Base-by-base conservation (phyloP, 2,329 filamentous ascomycete species). In the Fusarium sacchari region DNA sequence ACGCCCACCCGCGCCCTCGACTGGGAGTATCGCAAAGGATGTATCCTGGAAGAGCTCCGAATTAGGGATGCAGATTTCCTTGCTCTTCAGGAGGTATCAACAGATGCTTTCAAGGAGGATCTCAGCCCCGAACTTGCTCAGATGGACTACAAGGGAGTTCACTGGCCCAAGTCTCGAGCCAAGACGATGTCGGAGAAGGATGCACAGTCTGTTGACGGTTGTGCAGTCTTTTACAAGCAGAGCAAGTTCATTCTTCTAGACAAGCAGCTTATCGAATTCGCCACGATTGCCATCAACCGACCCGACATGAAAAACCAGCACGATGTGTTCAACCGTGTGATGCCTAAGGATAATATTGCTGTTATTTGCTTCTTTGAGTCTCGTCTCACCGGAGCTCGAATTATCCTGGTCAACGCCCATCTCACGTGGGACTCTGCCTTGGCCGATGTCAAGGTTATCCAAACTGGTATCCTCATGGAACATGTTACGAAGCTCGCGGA, bases 321-420 rank as follows among this genome's bases (percentile, higher is more conserved):
- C 80, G 96, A 99, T 79, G 96, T 98, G 64, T 98, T 97, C 88
- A 99, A 99, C 82, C 93, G 96, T 34, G 93, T 99, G 69, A 98
- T 98, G 96, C 95, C 96, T 69, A 94, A 96, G 84, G 96, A 99
- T 86, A 96, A 98, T 81, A 97, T 99, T 82, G 96, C 93, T 22
- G 92, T 97, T 53, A 90, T 97, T 53, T 91, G 93, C 63, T 97
- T 98, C 85, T 90, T 99, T 71, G 96, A 99, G 83, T 98, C 97
- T 78, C 91, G 96, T 42, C 86, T 90, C 69, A 98, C 96, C 0
- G 96, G 96, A n/a, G 92, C 94, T 20, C 92, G 96, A 64, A 86
- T 98, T 79, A 97, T 99, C 72, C 91, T 98, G 40, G 94, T 94
- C 75, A 98, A 98, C 80, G 94, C 94, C 10, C 96, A 99, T 85